Conservation (phyloP, 2,329 filamentous ascomycete species). For the Atkinsonella hypoxylon region DNA sequence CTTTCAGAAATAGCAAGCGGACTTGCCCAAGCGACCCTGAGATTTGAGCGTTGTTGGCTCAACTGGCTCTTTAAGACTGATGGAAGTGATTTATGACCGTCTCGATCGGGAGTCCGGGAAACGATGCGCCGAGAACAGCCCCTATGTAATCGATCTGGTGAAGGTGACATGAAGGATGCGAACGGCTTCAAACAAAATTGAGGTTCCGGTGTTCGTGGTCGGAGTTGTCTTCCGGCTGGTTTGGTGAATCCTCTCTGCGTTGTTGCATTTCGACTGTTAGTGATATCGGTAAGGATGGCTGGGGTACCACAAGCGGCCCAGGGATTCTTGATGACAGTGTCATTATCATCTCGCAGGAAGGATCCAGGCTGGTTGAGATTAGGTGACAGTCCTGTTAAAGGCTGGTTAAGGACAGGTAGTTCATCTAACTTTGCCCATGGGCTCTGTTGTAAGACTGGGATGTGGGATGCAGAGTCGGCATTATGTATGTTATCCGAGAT, state of each 20-base stretch:
- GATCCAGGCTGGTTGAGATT: too few relatives aligned
- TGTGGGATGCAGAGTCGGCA: not conserved
- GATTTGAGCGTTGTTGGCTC: not conserved
- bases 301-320: constrained; percentile 7
- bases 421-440: constrained; percentile 7
- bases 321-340: constrained; percentile 11
- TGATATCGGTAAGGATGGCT: not conserved
- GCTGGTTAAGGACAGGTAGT: not conserved
- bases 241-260: not conserved
- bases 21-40: constrained; percentile 5
- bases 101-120: not conserved
- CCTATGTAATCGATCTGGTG: constrained; percentile 24
- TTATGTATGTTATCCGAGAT: not conserved
- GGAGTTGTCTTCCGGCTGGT: constrained; percentile 1
- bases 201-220: constrained; percentile 31
- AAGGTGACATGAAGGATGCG: constrained; percentile 38
- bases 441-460: constrained; percentile 8
- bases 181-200: constrained; percentile 39
- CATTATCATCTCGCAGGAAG: not conserved
- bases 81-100: constrained; percentile 10
- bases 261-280: not conserved
- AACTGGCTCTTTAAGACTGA: constrained; percentile 23
- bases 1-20: not conserved
- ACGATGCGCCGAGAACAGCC: not conserved
- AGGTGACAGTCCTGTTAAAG: not conserved